Evolutionary conservation across 306 rosid genomes (phyloP).

Genomic region (Boehmeria nivea): DNA sequence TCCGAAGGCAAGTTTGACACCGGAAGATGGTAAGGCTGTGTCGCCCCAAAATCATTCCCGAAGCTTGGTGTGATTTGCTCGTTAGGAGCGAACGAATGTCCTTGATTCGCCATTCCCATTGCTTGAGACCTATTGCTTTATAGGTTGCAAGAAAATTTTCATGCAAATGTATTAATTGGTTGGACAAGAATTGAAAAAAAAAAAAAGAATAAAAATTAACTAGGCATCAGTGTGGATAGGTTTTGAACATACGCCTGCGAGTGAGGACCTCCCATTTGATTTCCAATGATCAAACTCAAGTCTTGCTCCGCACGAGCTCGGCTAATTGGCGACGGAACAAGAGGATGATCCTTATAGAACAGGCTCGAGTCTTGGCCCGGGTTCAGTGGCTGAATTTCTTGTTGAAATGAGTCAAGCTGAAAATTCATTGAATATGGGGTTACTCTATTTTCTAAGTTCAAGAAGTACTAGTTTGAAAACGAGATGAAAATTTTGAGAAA

Average conservation of each 20-base stretch:
- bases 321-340: not conserved
- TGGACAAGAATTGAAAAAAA: too few species aligned
- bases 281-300: not conserved
- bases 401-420: slow-evolving; percentile 11
- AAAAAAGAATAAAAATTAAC: not conserved
- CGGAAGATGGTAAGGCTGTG: slow-evolving; percentile 6
- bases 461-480: too few species aligned
- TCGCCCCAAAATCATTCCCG: too few species aligned
- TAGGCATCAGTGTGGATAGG: too few species aligned
- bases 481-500: not conserved
- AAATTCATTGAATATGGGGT: too few species aligned
- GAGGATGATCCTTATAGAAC: not conserved
- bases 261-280: slow-evolving; percentile 2
- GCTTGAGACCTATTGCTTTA: slow-evolving; percentile 4
- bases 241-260: slow-evolving; percentile 2
- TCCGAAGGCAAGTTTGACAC: slow-evolving; percentile 10
- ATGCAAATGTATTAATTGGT: too few species aligned
- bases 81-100: not conserved
- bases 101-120: slow-evolving; percentile 7
- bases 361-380: slow-evolving; percentile 4
- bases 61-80: not conserved
- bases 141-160: not conserved
- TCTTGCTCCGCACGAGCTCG: not conserved
- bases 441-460: too few species aligned
- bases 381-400: slow-evolving; percentile 2